Percentiles rank a stretch among this genome's conserved stretches.
phyloP scores from a whole-genome alignment of 768 basidiomycete genomes.

The Collybia sordida region DNA sequence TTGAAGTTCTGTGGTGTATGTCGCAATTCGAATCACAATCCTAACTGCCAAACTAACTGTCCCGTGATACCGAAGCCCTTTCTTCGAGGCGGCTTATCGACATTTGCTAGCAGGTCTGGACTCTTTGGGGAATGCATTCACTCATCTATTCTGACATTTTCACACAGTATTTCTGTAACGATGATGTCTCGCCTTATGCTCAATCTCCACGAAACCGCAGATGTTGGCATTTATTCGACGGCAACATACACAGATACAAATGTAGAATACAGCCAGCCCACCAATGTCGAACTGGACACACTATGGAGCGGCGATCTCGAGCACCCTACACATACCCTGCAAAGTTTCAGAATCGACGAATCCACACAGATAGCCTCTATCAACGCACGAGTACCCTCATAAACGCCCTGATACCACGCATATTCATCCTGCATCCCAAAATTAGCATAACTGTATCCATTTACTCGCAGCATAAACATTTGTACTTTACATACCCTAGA shows the following conservation, averaged over 20 bases:
- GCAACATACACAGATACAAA: conserved; percentile 17
- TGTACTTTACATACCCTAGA: too few relatives aligned
- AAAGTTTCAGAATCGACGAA: not conserved
- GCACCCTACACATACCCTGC: not conserved
- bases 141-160: not conserved
- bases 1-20: conserved; percentile 25
- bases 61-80: conserved; percentile 31
- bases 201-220: conserved; percentile 46
- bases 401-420: too few relatives aligned
- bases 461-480: too few relatives aligned
- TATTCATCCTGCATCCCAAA: too few relatives aligned
- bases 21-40: not conserved
- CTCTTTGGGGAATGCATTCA: not conserved
- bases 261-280: conserved; percentile 13
- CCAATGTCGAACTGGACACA: conserved; percentile 23
- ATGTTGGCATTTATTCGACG: conserved; percentile 31
- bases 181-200: conserved; percentile 59
- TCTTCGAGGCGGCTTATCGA: conserved; percentile 46
- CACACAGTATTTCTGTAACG: conserved; percentile 44
- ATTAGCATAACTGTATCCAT: too few relatives aligned
- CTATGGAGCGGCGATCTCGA: conserved; percentile 17
- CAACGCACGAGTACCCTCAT: too few relatives aligned
- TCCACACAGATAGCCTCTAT: not conserved
- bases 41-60: not conserved
- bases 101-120: conserved; percentile 47